Evolutionary conservation across 2,329 filamentous ascomycete species (phyloP), one percentile per base, ranked within the genome.

Genomic region (Fusarium haematococcum): DNA sequence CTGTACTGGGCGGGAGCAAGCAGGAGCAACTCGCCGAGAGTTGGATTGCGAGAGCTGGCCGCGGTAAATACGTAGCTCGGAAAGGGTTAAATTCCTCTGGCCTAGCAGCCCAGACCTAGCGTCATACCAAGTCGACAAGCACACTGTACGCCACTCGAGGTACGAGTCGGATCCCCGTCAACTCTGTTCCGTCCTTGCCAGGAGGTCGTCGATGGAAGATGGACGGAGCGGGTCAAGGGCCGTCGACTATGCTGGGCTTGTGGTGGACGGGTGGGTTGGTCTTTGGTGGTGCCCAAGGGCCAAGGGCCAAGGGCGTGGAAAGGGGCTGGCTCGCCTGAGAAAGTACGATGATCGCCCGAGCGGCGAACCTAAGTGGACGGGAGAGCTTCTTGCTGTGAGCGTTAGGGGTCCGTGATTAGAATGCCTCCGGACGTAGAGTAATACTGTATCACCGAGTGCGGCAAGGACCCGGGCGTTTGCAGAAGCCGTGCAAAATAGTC

Each of bases 51-150:
- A 68, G 61, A 74, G 54, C 74, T 68, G 50, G 66, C 56, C 61
- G 69, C 62, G 56, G 43, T 71, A 65, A 70, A 73, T 77, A 76
- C 75, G 73, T 75, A 74, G 70, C 70, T 73, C 61, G 64, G 73
- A 73, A 78, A 77, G 73, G 71, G 74, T 79, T 79, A 80, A 80
- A 80, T 79, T 80, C 79, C 76, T 77, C 56, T 77, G 77, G 68
- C 70, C 63, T 74, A 65, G 63, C 70, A 78, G 68, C 73, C 69
- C 70, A 77, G 77, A 75, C 76, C 77, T 77, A 79, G 79, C 79
- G 79, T 80, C 77, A 80, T 78, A 73, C 75, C 79, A 74, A 70
- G 69, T 71, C 70, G 63, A 69, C 63, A 77, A 78, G 72, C 72
- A 75, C 56, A 75, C 67, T 67, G 68, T 68, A 69, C 75, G 73